Evolutionary conservation across 139 green algal genomes (phyloP), one percentile per base, ranked within the genome.

Genomic region (Volvox africanus): DNA sequence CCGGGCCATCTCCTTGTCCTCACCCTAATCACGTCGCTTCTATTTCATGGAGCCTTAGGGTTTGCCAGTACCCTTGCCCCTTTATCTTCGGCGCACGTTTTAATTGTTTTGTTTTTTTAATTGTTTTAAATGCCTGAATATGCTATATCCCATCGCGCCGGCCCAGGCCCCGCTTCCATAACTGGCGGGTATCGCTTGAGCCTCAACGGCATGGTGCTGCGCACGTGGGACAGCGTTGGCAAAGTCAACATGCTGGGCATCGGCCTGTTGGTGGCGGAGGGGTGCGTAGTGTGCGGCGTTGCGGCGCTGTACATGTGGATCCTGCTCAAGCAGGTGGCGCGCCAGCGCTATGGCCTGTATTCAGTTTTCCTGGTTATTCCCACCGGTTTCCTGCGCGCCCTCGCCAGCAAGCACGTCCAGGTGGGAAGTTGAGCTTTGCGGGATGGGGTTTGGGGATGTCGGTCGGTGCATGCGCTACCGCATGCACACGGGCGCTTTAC

Each of bases 361-460:
- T 92, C 82, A 1, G 82, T 93, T 17, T 95, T 95, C 87, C 87
- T 95, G 33, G 88, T 93, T 22, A 88, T 95, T 22, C 93, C 93
- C 21, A 89, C 90, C 20, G 71, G 37, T 37, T 93, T 91, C 84
- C 71, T 94, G 82, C 90, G 92, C 28, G 90, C 87, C 11, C 65
- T 95, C 33, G 93, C 93, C 13, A 90, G 68, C 87, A 95, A 94
- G 79, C 91, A 93, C 61, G 88, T 93, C 9, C 68, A 87, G 88
- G 88, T 91, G 32, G 20, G 82, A 26, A 11, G 37, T 67, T 22
- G 22, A 32, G 71, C 24, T 33, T 67, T 13, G 78, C 18, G 78
- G 78, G 11, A 36, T 19, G 61, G 77, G 77, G 33, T 35, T 11
- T 67, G 19, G 78, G 21, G 78, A 50, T 67, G 78, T 37, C n/a